Conservation (phyloP, 2,329 filamentous ascomycete species). For the Colletotrichum horii region DNA sequence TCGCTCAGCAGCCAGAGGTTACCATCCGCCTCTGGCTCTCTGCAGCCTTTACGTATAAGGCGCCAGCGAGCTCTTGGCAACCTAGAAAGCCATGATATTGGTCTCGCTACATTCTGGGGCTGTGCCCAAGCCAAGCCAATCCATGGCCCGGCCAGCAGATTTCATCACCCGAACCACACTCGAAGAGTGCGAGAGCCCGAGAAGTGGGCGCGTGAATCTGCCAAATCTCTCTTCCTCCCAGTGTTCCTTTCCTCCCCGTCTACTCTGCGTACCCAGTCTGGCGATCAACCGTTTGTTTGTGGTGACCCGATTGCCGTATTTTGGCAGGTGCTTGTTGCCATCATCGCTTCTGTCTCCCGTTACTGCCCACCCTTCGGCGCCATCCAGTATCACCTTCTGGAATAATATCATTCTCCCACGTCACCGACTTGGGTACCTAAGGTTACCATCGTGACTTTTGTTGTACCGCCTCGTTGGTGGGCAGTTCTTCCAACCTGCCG, state of each 20-base stretch:
- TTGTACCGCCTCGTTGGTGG: background rate
- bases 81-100: background rate
- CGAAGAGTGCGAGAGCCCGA: background rate
- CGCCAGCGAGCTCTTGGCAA: slow-evolving; percentile 6
- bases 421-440: background rate
- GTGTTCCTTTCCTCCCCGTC: background rate
- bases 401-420: background rate
- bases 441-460: background rate
- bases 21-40: background rate
- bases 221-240: background rate
- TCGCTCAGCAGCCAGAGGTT: background rate
- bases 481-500: background rate
- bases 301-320: background rate
- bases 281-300: too few species aligned
- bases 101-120: background rate
- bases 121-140: background rate
- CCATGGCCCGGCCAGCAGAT: background rate
- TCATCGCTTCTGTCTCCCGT: background rate
- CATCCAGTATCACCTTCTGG: background rate
- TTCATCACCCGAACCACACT: background rate
- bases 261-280: too few species aligned
- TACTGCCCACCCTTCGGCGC: background rate
- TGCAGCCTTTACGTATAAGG: slow-evolving; percentile 15
- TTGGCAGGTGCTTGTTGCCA: background rate
- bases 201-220: too few species aligned